These are phyloP conservation scores for Naegleria gruberi DNA, from an alignment of 208 protist species.

Conservation along the genomic window DNA sequence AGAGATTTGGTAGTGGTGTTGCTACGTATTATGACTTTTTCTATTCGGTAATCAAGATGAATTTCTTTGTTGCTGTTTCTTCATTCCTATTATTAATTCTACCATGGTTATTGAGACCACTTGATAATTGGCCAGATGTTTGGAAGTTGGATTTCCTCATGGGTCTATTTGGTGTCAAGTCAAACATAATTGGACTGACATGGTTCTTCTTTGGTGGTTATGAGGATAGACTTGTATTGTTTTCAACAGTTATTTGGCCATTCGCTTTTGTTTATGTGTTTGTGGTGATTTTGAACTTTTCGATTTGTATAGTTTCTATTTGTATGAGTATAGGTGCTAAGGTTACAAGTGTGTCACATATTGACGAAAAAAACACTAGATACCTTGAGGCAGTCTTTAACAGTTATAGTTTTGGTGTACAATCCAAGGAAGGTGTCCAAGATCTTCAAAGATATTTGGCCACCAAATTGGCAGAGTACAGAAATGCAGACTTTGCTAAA, in stretches of 20 bases:
- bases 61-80: neutral
- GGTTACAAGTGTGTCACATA: neutral
- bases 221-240: neutral
- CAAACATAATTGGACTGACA: neutral
- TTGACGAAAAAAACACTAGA: neutral
- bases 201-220: conserved; percentile 12
- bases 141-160: neutral
- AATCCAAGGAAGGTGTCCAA: neutral
- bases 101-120: neutral
- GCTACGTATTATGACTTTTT: conserved; percentile 7
- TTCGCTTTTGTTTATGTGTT: neutral
- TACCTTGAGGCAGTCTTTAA: neutral
- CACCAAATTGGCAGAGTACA: neutral
- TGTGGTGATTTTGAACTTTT: neutral
- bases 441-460: neutral
- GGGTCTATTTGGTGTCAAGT: neutral
- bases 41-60: neutral
- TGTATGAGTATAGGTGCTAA: neutral
- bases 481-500: neutral
- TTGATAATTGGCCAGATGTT: neutral
- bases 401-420: neutral
- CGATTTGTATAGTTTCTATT: neutral
- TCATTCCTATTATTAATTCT: neutral
- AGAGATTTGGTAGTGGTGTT: conserved; percentile 17
- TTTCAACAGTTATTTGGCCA: neutral